These are phyloP conservation scores for Helenozyma rhizophorensis DNA, from an alignment of 805 yeast species.

Conservation along the genomic window DNA sequence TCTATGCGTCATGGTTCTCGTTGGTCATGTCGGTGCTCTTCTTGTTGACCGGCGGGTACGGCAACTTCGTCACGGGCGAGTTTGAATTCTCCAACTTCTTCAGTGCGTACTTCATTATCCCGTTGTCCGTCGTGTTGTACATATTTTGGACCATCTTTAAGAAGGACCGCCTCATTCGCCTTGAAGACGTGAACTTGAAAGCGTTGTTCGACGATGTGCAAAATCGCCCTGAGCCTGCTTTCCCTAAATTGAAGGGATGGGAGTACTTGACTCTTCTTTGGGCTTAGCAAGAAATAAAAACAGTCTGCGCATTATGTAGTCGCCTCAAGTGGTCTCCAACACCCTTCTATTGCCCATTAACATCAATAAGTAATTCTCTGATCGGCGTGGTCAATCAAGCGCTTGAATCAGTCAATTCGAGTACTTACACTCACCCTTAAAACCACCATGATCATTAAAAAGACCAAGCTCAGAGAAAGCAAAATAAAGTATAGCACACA, in stretches of 20 bases:
- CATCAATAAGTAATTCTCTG: no score
- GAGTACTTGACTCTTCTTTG: conserved; percentile 16
- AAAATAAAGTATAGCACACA: no score
- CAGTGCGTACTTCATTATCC: conserved; percentile 19
- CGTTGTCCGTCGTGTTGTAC: conserved; percentile 24
- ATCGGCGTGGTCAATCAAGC: no score
- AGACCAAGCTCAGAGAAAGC: no score
- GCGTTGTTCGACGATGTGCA: conserved; percentile 25
- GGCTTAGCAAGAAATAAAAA: conserved; percentile 13
- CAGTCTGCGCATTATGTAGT: no score
- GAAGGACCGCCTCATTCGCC: conserved; percentile 17
- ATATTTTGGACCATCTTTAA: conserved; percentile 30
- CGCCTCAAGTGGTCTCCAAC: no score
- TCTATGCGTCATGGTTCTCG: conserved; percentile 28
- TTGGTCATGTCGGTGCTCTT: conserved; percentile 20
- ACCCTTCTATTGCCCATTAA: no score
- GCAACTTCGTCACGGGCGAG: conserved; percentile 28
- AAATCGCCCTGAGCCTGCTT: conserved; percentile 27
- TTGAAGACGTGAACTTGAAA: conserved; percentile 21
- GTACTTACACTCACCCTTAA: no score
- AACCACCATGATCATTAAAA: no score
- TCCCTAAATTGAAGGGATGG: conserved; percentile 19
- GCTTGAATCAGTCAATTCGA: no score
- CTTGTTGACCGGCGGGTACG: conserved; percentile 32
- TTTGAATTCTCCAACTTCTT: conserved; percentile 21